Base-by-base conservation (phyloP, 768 basidiomycete genomes). In the Lenzites betulinus region DNA sequence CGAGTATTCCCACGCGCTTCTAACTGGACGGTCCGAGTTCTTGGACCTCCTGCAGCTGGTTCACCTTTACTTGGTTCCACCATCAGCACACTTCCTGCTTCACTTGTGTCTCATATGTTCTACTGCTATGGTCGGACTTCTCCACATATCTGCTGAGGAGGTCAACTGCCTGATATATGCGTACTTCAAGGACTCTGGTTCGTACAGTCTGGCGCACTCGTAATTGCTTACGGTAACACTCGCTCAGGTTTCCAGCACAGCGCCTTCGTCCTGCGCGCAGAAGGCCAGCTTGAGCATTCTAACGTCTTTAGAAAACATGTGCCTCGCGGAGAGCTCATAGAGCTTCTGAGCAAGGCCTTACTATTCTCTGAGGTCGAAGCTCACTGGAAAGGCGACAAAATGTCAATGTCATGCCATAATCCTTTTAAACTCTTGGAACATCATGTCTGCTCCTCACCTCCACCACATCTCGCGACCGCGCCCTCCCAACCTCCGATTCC, bases 131-230 rank as follows among this genome's bases (percentile, higher is more conserved):
- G 51, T 49, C 15, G 56, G 79, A 55, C 80, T 81, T 51, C 81
- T 89, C 49, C 79, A 81, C 33, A 88, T 92, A 63, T 84, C 86
- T 41, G 88, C 91, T 38, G 91, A 93, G 65, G 90, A 93, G 70
- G 80, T 94, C 61, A 94, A 94, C 71, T 90, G 88, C 67, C 83
- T 93, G 63, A 87, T 94, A 48, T 86, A 93, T 72, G 82, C 92
- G 1, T 94, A 93, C 69, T 84, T 94, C 64, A 79, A 87, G 64
- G 92, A 94, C 66, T 92, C 90, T 33, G 92, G 92, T 90, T 64
- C 36, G 63, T 67, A 11, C 3, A 38, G 50, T 39, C 51, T 20
- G 55, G 54, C n/a, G 49, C 30, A 35, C n/a, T 25, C 15, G 12
- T 15, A 1, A 33, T 51, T n/a, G 49, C 49, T 43, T 15, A 25